Evolutionary conservation across 371 early-diverging fungal genomes (phyloP).

Genomic region (Parasitella parasitica): DNA sequence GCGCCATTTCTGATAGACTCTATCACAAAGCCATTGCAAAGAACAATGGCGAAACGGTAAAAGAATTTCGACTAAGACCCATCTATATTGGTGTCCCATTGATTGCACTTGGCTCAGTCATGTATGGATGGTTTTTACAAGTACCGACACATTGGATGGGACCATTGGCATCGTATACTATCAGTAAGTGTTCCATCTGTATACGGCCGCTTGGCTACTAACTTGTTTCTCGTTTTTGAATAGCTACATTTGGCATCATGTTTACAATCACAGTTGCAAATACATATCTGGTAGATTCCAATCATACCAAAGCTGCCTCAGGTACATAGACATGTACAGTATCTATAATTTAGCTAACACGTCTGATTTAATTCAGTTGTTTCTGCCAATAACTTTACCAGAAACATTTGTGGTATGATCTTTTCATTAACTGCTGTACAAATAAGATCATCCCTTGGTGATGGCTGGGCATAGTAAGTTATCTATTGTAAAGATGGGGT

Average conservation of each 20-base stretch:
- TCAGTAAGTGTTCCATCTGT: conserved; percentile 6
- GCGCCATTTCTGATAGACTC: conserved; percentile 28
- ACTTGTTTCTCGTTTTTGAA: neutral
- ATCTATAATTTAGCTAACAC: neutral
- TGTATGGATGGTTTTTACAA: conserved; percentile 44
- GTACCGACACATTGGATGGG: conserved; percentile 25
- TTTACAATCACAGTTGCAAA: conserved; percentile 31
- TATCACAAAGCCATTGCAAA: conserved; percentile 19
- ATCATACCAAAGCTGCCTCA: conserved; percentile 35
- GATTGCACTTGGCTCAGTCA: conserved; percentile 20
- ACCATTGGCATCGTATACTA: conserved; percentile 25
- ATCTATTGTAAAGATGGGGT: too few relatives aligned
- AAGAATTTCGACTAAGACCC: conserved; percentile 27
- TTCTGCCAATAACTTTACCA: conserved; percentile 29
- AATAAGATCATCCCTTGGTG: conserved; percentile 25
- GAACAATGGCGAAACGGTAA: conserved; percentile 13
- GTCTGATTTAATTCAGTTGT: conserved; percentile 14
- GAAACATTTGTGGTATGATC: conserved; percentile 37
- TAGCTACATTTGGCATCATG: conserved; percentile 36
- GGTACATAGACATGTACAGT: conserved; percentile 11
- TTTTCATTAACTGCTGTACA: conserved; percentile 31
- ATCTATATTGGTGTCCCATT: conserved; percentile 30
- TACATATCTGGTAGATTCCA: conserved; percentile 34
- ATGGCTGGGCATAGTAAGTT: conserved; percentile 46
- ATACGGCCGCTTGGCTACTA: neutral